phyloP scores from a whole-genome alignment of 257 asterid genomes.

The Solanum bulbocastanum region DNA sequence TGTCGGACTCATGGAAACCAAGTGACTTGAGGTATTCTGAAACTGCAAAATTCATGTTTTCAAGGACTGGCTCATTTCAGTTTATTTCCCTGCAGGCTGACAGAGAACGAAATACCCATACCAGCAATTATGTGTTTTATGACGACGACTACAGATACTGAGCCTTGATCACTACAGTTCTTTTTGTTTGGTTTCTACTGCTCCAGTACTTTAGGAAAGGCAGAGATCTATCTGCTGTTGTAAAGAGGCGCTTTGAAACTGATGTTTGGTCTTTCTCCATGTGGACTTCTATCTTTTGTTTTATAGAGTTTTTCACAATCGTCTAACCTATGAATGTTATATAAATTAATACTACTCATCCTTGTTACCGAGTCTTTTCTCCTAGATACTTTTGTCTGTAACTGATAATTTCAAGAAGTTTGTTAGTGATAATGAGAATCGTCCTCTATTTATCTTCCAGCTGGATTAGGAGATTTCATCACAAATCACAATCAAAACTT shows the following conservation, averaged over 20 bases:
- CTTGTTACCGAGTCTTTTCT: background rate
- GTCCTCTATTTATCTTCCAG: background rate
- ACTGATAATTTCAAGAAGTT: background rate
- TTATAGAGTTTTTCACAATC: background rate
- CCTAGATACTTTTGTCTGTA: background rate
- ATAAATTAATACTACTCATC: background rate
- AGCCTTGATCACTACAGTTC: background rate
- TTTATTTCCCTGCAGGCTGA: constrained; percentile 34
- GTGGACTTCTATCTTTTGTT: background rate
- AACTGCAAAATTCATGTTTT: background rate
- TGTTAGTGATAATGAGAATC: background rate
- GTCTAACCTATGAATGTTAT: background rate
- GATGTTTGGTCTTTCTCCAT: background rate
- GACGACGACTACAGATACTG: constrained; percentile 56
- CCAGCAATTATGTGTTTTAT: constrained; percentile 21
- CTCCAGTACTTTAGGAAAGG: background rate
- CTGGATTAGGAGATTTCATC: background rate
- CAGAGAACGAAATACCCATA: constrained; percentile 29
- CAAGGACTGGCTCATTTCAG: background rate
- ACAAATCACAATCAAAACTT: background rate
- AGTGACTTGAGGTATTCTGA: background rate
- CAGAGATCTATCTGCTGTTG: constrained; percentile 15
- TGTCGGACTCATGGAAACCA: background rate
- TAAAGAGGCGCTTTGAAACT: constrained; percentile 13
- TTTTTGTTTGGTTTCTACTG: background rate